phyloP scores from a whole-genome alignment of 352 stramenopile genomes.

The Bremia lactucae region DNA sequence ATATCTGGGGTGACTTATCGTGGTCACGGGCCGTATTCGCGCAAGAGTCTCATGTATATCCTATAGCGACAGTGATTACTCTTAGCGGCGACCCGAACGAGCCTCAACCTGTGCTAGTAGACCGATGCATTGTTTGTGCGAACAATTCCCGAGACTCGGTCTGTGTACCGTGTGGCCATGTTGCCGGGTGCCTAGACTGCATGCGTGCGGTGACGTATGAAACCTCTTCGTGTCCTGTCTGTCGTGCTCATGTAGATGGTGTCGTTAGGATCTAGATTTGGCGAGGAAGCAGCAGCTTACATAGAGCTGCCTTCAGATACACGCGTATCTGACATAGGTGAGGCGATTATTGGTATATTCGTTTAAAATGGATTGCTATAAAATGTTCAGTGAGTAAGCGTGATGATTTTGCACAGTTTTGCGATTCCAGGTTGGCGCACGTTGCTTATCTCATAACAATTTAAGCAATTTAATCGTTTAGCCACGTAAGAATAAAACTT shows the following conservation, averaged over 20 bases:
- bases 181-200: conserved; percentile 42
- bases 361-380: no score
- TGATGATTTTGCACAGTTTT: no score
- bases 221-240: conserved; percentile 35
- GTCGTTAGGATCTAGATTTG: conserved; percentile 42
- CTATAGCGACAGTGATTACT: conserved; percentile 14
- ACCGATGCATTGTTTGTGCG: conserved; percentile 41
- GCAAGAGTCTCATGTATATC: conserved; percentile 4
- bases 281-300: no score
- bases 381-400: no score
- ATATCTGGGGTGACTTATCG: conserved; percentile 7
- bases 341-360: no score
- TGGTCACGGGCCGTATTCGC: background rate
- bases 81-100: conserved; percentile 18
- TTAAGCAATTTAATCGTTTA: no score
- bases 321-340: no score
- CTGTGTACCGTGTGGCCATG: conserved; percentile 51
- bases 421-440: no score
- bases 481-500: no score
- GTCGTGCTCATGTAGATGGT: conserved; percentile 27
- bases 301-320: no score
- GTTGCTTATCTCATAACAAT: no score
- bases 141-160: conserved; percentile 36
- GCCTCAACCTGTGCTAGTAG: conserved; percentile 7
- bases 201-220: conserved; percentile 25